These are phyloP conservation scores for Microcyclospora tardicrescens DNA, from an alignment of 2,329 filamentous ascomycete genomes.

Conservation along the genomic window DNA sequence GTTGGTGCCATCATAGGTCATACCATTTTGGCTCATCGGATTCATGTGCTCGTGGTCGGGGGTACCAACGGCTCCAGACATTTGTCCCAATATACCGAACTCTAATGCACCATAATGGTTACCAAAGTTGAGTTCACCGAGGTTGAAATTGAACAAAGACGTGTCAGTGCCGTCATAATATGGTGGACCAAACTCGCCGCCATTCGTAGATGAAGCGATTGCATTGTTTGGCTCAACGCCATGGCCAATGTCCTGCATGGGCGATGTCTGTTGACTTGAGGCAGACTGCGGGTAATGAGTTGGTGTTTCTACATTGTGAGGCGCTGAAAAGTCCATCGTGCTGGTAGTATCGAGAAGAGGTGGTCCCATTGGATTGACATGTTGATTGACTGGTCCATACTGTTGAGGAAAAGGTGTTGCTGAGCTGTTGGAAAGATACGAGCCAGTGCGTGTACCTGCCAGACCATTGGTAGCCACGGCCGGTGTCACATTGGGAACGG, in stretches of 20 bases:
- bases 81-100: conserved; percentile 91
- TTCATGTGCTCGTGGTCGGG: conserved; percentile 21
- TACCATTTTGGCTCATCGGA: conserved; percentile 16
- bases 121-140: conserved; percentile 86
- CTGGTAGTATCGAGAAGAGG: conserved; percentile 28
- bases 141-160: conserved; percentile 87
- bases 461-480: conserved; percentile 7
- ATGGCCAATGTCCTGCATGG: conserved; percentile 26
- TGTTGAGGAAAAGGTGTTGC: conserved; percentile 12
- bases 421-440: conserved; percentile 29
- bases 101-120: conserved; percentile 93
- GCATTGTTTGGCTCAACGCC: neutral
- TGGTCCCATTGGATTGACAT: conserved; percentile 26
- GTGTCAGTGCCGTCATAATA: conserved; percentile 88
- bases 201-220: conserved; percentile 25
- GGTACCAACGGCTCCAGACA: conserved; percentile 57
- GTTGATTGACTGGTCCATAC: conserved; percentile 18
- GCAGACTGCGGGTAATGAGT: conserved; percentile 51
- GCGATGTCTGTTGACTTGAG: conserved; percentile 37
- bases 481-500: conserved; percentile 9
- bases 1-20: conserved; percentile 17
- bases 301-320: conserved; percentile 47
- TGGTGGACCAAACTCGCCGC: conserved; percentile 38
- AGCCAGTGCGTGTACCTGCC: conserved; percentile 20
- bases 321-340: conserved; percentile 44